These are phyloP conservation scores for Ustilago esculenta DNA, from an alignment of 1,284 basidiomycete species.

Conservation along the genomic window DNA sequence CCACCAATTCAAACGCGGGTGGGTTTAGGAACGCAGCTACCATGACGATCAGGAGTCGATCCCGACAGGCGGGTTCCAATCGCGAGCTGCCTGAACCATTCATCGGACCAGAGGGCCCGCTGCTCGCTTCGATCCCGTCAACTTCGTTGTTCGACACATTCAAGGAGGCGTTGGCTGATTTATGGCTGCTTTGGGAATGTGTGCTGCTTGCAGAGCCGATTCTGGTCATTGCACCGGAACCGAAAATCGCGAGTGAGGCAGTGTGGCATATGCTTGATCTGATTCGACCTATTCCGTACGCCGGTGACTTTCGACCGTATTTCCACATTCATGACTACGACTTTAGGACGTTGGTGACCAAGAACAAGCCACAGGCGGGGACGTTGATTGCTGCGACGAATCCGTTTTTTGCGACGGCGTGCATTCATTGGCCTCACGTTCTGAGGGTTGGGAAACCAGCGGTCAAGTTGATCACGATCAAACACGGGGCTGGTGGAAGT, in stretches of 20 bases:
- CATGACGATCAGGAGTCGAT: slow-evolving; percentile 29
- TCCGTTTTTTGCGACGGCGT: slow-evolving; percentile 88
- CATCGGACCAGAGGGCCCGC: slow-evolving; percentile 36
- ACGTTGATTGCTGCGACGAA: slow-evolving; percentile 91
- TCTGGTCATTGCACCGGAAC: slow-evolving; percentile 81
- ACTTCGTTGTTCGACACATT: slow-evolving; percentile 68
- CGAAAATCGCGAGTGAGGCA: slow-evolving; percentile 83
- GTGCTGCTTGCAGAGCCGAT: slow-evolving; percentile 81
- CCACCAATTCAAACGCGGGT: background rate
- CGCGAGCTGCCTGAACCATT: slow-evolving; percentile 38
- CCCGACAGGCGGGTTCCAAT: slow-evolving; percentile 15
- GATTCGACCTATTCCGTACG: slow-evolving; percentile 84
- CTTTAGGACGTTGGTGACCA: slow-evolving; percentile 79
- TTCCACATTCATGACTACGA: slow-evolving; percentile 95
- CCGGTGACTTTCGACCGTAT: slow-evolving; percentile 88
- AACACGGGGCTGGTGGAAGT: slow-evolving; percentile 11
- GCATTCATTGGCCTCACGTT: slow-evolving; percentile 91
- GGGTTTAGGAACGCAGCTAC: slow-evolving; percentile 32
- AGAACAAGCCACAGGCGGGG: slow-evolving; percentile 83
- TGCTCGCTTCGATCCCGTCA: slow-evolving; percentile 78
- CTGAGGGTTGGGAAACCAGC: slow-evolving; percentile 71
- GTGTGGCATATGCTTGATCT: slow-evolving; percentile 76
- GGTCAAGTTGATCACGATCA: slow-evolving; percentile 43
- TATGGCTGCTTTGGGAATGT: slow-evolving; percentile 79
- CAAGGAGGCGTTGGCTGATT: slow-evolving; percentile 72